A percentile compares a stretch with the other conserved stretches of the same genome.
Conservation (phyloP, 345 rosid species). For the Cardamine resedifolia region DNA sequence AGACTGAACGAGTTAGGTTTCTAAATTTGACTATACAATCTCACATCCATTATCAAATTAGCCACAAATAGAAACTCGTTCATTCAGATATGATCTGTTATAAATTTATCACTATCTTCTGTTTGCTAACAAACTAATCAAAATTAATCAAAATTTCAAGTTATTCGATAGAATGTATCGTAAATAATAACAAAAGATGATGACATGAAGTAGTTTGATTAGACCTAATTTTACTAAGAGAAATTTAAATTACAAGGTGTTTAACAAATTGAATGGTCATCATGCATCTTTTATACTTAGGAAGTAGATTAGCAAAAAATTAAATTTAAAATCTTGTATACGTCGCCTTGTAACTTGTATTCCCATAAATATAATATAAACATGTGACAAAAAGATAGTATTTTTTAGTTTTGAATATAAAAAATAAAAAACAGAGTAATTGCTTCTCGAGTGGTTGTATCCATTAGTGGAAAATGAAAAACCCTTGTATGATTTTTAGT, state of each 20-base stretch:
- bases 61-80: not conserved
- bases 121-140: not conserved
- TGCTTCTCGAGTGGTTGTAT: too few relatives aligned
- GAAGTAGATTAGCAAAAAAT: not conserved
- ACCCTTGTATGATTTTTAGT: too few relatives aligned
- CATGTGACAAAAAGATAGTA: too few relatives aligned
- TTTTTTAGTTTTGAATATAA: too few relatives aligned
- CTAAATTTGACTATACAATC: constrained; percentile 6
- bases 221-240: not conserved
- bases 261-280: not conserved
- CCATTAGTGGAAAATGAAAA: too few relatives aligned
- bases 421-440: too few relatives aligned
- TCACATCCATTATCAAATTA: not conserved
- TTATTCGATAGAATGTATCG: not conserved
- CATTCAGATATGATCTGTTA: not conserved
- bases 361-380: too few relatives aligned
- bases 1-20: not conserved
- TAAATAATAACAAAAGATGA: not conserved
- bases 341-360: not conserved
- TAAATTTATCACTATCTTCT: not conserved
- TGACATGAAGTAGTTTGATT: not conserved
- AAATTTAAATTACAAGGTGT: too few relatives aligned
- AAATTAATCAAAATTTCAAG: not conserved
- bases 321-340: too few relatives aligned
- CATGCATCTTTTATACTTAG: not conserved